A percentile compares a stretch with the other conserved stretches of the same genome.
phyloP scores from a whole-genome alignment of 2,329 filamentous ascomycete genomes.

The Penicillium occitanis region DNA sequence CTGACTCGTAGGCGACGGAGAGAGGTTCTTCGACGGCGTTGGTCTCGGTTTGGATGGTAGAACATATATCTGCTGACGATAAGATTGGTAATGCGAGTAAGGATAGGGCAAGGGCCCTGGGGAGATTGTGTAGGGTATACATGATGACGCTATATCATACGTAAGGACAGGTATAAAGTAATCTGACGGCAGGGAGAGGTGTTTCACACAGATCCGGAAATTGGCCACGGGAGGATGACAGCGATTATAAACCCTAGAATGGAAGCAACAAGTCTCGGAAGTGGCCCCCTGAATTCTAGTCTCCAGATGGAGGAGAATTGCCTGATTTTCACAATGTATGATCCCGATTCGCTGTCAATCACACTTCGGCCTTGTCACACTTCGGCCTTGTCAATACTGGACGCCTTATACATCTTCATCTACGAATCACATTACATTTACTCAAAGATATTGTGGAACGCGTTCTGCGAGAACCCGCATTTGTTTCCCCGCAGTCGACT shows the following conservation, averaged over 20 bases:
- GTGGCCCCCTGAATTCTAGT: not conserved
- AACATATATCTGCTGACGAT: conserved; percentile 40
- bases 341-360: not conserved
- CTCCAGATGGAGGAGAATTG: no score
- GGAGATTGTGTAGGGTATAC: not conserved
- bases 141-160: not conserved
- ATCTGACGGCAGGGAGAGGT: not conserved
- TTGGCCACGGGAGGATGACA: not conserved
- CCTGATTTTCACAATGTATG: not conserved
- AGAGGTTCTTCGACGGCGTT: conserved; percentile 34
- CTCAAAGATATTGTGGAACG: no score
- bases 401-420: not conserved
- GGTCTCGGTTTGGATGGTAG: conserved; percentile 31
- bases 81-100: conserved; percentile 24
- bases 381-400: not conserved
- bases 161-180: not conserved
- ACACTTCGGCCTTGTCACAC: not conserved
- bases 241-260: not conserved
- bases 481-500: not conserved
- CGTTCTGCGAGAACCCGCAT: not conserved
- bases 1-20: conserved; percentile 37
- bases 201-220: not conserved
- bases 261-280: not conserved
- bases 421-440: no score
- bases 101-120: not conserved